phyloP scores from a whole-genome alignment of 2,329 filamentous ascomycete genomes.

The Myrmaecium sp. region DNA sequence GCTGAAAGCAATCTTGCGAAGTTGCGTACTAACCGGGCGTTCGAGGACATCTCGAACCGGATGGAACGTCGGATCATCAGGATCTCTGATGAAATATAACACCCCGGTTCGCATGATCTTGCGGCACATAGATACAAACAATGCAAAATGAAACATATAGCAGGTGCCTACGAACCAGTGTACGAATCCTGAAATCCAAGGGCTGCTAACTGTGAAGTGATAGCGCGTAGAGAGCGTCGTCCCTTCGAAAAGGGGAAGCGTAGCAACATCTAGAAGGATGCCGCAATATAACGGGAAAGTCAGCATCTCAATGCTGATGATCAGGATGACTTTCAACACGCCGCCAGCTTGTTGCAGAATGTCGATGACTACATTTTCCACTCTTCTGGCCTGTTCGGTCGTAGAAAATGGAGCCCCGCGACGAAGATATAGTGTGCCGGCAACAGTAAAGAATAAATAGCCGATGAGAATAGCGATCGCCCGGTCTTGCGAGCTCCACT shows the following conservation, averaged over 20 bases:
- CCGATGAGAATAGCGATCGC: constrained; percentile 63
- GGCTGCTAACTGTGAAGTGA: constrained; percentile 60
- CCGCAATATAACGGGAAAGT: constrained; percentile 94
- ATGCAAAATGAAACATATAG: constrained; percentile 98
- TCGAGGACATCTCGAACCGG: constrained; percentile 93
- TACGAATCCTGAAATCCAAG: constrained; percentile 82
- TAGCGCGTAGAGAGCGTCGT: constrained; percentile 63
- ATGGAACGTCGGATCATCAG: constrained; percentile 95
- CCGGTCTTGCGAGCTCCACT: constrained; percentile 36
- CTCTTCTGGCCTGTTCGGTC: constrained; percentile 34
- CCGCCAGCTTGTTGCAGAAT: constrained; percentile 83
- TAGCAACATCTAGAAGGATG: constrained; percentile 69
- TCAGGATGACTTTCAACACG: constrained; percentile 92
- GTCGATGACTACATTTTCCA: constrained; percentile 66
- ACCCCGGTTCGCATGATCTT: constrained; percentile 95
- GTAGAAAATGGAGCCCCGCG: constrained; percentile 52
- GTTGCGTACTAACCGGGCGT: constrained; percentile 76
- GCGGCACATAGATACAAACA: constrained; percentile 97
- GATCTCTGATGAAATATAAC: constrained; percentile 93
- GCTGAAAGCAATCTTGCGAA: constrained; percentile 91
- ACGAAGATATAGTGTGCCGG: constrained; percentile 65
- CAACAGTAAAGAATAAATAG: constrained; percentile 58
- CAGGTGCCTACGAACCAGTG: constrained; percentile 98
- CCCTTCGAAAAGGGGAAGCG: constrained; percentile 75
- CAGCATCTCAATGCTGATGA: constrained; percentile 98